A percentile compares a stretch with the other conserved stretches of the same genome.
phyloP scores from a whole-genome alignment of 306 rosid genomes.

The Corylus avellana region DNA sequence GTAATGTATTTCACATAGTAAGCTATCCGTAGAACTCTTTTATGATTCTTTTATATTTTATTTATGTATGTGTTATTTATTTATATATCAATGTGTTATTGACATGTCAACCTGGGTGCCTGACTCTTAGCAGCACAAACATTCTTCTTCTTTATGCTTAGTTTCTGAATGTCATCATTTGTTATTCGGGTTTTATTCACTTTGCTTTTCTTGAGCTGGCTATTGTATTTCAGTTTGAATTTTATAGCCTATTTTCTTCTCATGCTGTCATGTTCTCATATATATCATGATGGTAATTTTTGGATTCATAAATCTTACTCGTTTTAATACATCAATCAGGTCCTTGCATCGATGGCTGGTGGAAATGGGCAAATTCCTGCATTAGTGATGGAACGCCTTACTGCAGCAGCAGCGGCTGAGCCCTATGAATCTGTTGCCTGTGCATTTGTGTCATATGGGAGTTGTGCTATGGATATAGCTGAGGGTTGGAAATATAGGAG shows the following conservation, averaged over 20 bases:
- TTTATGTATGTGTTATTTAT: not conserved
- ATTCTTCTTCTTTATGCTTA: not conserved
- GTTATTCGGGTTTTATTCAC: constrained; percentile 2
- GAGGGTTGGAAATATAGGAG: constrained; percentile 95
- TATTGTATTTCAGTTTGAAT: constrained; percentile 18
- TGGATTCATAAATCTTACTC: constrained; percentile 25
- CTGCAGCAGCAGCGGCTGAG: constrained; percentile 99
- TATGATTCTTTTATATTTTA: not conserved
- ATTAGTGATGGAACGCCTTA: constrained; percentile 75
- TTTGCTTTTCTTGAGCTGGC: constrained; percentile 9
- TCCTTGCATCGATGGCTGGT: constrained; percentile 91
- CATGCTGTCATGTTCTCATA: constrained; percentile 19
- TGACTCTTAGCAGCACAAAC: not conserved
- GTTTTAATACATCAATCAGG: constrained; percentile 47
- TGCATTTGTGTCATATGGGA: constrained; percentile 95
- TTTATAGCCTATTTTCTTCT: constrained; percentile 2
- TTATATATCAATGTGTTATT: not conserved
- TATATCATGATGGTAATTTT: constrained; percentile 6
- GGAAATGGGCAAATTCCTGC: constrained; percentile 80
- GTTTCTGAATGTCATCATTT: constrained; percentile 1
- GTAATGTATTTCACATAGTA: constrained; percentile 15
- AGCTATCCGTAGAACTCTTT: constrained; percentile 9
- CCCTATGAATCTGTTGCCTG: constrained; percentile 83
- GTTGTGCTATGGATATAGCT: constrained; percentile 79
- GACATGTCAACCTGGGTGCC: not conserved